These are phyloP conservation scores for Salix purpurea DNA, from an alignment of 345 rosid genomes.

Conservation along the genomic window DNA sequence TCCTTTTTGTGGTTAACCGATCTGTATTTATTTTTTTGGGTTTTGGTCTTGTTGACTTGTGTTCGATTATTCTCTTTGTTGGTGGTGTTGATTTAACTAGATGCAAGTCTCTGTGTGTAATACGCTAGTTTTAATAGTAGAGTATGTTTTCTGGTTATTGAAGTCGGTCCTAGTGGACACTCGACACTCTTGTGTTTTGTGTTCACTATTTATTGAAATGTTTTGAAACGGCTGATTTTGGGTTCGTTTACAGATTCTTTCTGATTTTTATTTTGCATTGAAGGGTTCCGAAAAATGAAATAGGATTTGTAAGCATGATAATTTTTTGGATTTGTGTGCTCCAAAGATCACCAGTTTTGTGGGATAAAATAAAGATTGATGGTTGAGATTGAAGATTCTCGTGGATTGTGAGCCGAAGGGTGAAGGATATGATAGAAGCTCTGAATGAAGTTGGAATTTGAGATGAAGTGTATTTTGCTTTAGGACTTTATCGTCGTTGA, in stretches of 20 bases:
- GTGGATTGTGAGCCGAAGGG: neutral
- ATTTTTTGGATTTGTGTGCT: neutral
- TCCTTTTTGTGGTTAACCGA: neutral
- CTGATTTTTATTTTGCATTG: neutral
- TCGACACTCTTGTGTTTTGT: too few relatives aligned
- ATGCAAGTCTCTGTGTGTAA: neutral
- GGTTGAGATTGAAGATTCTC: neutral
- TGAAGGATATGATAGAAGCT: neutral
- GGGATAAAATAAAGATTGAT: neutral
- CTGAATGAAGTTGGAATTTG: neutral
- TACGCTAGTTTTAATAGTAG: neutral
- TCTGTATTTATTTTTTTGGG: neutral
- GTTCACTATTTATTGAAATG: neutral
- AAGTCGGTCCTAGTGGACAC: neutral
- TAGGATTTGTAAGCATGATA: neutral
- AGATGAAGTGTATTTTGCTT: too few relatives aligned
- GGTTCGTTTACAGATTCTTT: neutral
- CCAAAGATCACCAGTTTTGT: neutral
- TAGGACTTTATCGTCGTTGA: neutral
- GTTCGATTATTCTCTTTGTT: neutral
- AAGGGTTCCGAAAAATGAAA: neutral
- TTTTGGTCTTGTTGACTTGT: neutral
- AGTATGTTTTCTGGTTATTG: neutral
- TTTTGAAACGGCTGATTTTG: neutral
- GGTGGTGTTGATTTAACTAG: neutral